Evolutionary conservation across 257 asterid species (phyloP).

Genomic region (Vinca minor): DNA sequence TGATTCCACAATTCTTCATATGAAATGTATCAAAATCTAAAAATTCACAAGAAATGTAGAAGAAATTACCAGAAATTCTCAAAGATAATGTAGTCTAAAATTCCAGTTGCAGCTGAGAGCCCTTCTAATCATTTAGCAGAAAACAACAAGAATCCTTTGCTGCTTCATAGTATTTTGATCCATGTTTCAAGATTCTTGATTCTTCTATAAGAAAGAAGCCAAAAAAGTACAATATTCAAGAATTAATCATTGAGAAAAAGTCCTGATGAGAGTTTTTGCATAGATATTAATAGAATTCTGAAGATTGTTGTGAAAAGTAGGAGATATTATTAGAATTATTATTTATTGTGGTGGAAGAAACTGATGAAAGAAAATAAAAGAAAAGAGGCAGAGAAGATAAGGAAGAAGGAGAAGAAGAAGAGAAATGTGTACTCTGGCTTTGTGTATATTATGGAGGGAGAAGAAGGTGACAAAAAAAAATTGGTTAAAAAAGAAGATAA

Average conservation of each 20-base stretch:
- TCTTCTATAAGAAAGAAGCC: too few species aligned
- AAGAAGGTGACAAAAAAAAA: slow-evolving; percentile 20
- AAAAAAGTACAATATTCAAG: background rate
- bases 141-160: background rate
- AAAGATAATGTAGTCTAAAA: background rate
- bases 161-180: slow-evolving; percentile 2
- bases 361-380: too few species aligned
- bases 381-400: too few species aligned
- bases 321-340: too few species aligned
- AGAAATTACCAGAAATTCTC: slow-evolving; percentile 3
- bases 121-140: background rate
- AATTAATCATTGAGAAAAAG: background rate
- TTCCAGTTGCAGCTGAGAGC: background rate
- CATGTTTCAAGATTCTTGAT: background rate
- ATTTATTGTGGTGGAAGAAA: too few species aligned
- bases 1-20: background rate
- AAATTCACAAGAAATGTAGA: background rate
- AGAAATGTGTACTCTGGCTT: background rate
- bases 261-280: background rate
- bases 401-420: background rate
- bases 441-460: slow-evolving; percentile 6
- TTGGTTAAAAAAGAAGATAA: slow-evolving; percentile 13
- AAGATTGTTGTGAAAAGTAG: background rate
- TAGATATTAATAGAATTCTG: too few species aligned
- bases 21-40: too few species aligned